phyloP scores from a whole-genome alignment of 352 stramenopile species.

The Blastocystis sp. region DNA sequence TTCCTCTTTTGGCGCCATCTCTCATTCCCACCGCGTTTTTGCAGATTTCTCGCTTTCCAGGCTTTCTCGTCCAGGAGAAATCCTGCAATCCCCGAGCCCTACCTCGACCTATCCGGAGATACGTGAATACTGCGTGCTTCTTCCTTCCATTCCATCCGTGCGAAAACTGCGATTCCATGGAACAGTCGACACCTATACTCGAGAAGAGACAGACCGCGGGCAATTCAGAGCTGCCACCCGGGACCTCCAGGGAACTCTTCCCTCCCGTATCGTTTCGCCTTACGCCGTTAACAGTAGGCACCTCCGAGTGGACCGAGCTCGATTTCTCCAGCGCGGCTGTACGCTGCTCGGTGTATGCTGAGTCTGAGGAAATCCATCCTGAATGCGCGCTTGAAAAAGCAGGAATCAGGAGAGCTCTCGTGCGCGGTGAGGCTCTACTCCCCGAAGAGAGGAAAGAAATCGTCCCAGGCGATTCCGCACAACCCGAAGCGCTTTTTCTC shows the following conservation, averaged over 20 bases:
- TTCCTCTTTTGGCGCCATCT: neutral
- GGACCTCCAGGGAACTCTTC: neutral
- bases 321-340: conserved; percentile 7
- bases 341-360: conserved; percentile 41
- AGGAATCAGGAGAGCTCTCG: neutral
- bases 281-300: neutral
- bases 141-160: neutral
- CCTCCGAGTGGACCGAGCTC: neutral
- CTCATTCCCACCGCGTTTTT: neutral
- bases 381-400: neutral
- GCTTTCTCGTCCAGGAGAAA: neutral
- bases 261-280: neutral
- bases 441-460: neutral
- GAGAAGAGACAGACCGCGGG: neutral
- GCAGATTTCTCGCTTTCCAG: neutral
- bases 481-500: neutral
- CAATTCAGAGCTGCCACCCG: neutral
- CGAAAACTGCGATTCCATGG: neutral
- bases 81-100: neutral
- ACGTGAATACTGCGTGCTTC: neutral
- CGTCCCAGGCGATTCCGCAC: neutral
- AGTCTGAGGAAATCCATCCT: neutral
- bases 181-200: neutral
- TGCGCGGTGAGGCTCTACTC: neutral
- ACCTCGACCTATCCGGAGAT: neutral